Percentiles rank a stretch among this genome's conserved stretches.
phyloP scores from a whole-genome alignment of 2,329 filamentous ascomycete species.

The Scytalidium sp. region DNA sequence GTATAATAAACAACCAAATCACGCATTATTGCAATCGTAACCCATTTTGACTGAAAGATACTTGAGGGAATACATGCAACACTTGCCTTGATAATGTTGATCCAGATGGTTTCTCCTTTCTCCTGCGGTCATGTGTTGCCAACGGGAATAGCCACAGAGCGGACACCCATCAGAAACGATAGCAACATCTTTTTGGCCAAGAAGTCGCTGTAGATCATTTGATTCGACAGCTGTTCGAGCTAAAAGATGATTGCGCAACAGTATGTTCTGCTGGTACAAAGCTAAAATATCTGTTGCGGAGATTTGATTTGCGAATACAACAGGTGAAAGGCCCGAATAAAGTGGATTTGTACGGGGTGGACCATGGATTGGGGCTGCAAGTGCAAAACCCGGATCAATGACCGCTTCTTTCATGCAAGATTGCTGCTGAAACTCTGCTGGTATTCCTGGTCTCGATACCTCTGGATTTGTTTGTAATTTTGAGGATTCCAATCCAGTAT shows the following conservation, averaged over 20 bases:
- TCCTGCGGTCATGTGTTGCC: neutral
- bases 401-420: constrained; percentile 18
- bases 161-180: neutral
- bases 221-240: constrained; percentile 10
- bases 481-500: too few relatives aligned
- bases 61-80: neutral
- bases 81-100: neutral
- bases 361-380: constrained; percentile 18
- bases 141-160: neutral
- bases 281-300: constrained; percentile 21
- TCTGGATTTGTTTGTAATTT: too few relatives aligned
- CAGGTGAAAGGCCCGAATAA: constrained; percentile 12
- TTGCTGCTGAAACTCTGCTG: constrained; percentile 14
- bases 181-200: neutral
- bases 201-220: neutral
- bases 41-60: neutral
- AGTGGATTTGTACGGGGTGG: constrained; percentile 13
- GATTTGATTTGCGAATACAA: constrained; percentile 15
- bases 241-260: constrained; percentile 18
- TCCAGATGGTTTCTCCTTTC: neutral
- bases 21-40: neutral
- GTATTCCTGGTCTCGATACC: neutral
- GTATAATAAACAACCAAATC: too few relatives aligned
- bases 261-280: constrained; percentile 16
- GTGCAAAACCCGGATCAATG: constrained; percentile 20